Conservation (phyloP, 306 rosid genomes). For the Lagenaria siceraria region DNA sequence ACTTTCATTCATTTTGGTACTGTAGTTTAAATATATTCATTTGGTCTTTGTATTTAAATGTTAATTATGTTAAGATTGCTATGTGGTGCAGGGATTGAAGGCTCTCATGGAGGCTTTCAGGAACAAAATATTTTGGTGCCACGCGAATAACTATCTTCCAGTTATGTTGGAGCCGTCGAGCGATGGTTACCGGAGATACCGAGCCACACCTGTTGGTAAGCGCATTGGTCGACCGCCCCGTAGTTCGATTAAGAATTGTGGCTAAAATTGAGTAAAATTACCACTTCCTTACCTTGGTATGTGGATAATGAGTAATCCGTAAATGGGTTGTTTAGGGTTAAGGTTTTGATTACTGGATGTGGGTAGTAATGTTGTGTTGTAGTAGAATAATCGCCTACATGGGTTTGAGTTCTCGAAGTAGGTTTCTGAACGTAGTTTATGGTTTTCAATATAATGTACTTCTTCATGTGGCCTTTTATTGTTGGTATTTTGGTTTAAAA, state of each 20-base stretch:
- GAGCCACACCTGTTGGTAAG: not conserved
- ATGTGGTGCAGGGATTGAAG: not conserved
- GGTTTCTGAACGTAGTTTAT: not conserved
- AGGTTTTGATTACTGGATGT: not conserved
- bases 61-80: no score
- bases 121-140: conserved; percentile 8
- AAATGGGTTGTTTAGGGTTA: not conserved
- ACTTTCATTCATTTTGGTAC: no score
- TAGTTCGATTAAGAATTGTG: not conserved
- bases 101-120: not conserved
- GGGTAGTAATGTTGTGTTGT: not conserved
- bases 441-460: not conserved
- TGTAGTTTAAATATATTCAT: no score
- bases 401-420: not conserved
- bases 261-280: not conserved
- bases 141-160: not conserved
- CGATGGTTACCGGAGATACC: not conserved
- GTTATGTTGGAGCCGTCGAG: not conserved
- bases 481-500: no score
- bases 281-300: not conserved
- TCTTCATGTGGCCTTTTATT: no score
- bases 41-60: no score
- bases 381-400: not conserved
- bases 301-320: not conserved
- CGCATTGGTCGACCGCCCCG: not conserved